These are phyloP conservation scores for Exophiala sp. DNA, from an alignment of 2,329 filamentous ascomycete genomes.

Conservation along the genomic window DNA sequence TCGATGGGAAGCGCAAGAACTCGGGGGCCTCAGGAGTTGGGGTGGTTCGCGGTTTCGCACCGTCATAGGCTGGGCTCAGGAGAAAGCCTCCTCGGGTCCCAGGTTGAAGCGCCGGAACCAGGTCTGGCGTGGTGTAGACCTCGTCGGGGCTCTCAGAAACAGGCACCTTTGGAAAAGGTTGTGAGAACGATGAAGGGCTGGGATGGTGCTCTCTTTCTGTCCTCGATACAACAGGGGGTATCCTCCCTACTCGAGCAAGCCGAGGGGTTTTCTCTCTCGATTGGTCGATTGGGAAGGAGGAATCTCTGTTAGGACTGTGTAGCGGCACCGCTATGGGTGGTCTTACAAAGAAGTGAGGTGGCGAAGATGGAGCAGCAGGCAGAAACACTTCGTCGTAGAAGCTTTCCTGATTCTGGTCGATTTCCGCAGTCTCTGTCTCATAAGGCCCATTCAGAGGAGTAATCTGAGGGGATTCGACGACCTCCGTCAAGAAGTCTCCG, in stretches of 20 bases:
- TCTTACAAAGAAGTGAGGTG: conserved; percentile 11
- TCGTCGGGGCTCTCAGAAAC: conserved; percentile 34
- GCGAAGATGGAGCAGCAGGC: conserved; percentile 9
- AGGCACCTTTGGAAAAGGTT: conserved; percentile 63
- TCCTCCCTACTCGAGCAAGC: conserved; percentile 70
- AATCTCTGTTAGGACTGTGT: conserved; percentile 8
- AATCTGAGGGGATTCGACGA: conserved; percentile 28
- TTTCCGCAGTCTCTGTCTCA: conserved; percentile 30
- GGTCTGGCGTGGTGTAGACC: conserved; percentile 12
- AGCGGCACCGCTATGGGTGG: conserved; percentile 12
- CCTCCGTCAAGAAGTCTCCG: conserved; percentile 44
- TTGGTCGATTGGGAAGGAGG: conserved; percentile 1
- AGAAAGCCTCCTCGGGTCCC: conserved; percentile 28
- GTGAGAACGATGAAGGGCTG: conserved; percentile 77
- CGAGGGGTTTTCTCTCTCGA: conserved; percentile 20
- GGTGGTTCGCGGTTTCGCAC: conserved; percentile 33
- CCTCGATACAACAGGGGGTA: conserved; percentile 74
- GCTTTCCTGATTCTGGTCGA: neutral
- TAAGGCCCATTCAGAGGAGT: conserved; percentile 11
- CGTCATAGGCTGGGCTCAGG: conserved; percentile 29
- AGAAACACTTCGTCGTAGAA: conserved; percentile 10
- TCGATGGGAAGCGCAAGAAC: conserved; percentile 70
- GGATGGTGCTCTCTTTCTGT: conserved; percentile 60
- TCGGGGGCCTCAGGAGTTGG: conserved; percentile 44
- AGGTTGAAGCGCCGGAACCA: conserved; percentile 9